Evolutionary conservation across 1,284 basidiomycete genomes (phyloP).

Genomic region (Papiliotrema nemorosa): DNA sequence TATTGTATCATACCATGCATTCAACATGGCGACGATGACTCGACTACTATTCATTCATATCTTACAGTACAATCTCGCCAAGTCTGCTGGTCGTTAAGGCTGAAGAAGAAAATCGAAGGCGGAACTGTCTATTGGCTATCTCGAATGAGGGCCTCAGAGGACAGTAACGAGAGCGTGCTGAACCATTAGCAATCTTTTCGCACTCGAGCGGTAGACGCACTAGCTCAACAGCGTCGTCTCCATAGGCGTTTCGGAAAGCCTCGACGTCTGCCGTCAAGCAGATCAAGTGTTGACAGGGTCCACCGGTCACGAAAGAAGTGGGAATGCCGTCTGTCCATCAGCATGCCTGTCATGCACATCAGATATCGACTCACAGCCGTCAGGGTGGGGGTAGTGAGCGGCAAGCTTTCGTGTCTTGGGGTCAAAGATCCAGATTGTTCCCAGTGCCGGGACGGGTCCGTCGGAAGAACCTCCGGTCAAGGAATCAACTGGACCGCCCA

Average conservation of each 20-base stretch:
- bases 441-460: background rate
- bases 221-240: conserved; percentile 18
- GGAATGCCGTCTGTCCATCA: conserved; percentile 19
- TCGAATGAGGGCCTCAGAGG: too few species aligned
- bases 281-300: conserved; percentile 20
- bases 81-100: too few species aligned
- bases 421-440: conserved; percentile 14
- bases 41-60: too few species aligned
- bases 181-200: background rate
- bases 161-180: conserved; percentile 7
- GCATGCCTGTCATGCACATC: too few species aligned
- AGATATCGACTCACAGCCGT: too few species aligned
- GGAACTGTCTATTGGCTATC: too few species aligned
- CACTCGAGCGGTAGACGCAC: conserved; percentile 10
- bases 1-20: too few species aligned
- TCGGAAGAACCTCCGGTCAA: too few species aligned
- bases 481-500: too few species aligned
- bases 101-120: too few species aligned
- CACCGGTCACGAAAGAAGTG: conserved; percentile 24
- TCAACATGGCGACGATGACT: too few species aligned
- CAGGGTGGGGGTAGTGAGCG: conserved; percentile 16
- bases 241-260: conserved; percentile 18
- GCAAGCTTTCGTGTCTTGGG: conserved; percentile 7
- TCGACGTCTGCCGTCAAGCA: conserved; percentile 23
- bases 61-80: too few species aligned